Conservation (phyloP, 2,329 filamentous ascomycete species). For the Penicillium aurantiogriseum region DNA sequence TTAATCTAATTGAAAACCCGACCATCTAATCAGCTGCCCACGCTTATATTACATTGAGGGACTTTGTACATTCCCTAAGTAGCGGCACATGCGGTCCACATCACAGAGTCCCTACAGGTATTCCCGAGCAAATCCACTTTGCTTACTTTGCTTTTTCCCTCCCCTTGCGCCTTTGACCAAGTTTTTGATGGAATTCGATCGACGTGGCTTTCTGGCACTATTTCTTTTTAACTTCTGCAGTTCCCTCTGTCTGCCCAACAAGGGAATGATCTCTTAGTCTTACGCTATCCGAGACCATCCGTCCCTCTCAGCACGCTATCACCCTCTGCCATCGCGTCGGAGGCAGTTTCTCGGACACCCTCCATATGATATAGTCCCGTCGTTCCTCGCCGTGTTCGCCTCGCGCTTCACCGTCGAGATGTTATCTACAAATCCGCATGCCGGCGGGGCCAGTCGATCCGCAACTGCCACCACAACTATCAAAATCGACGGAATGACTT, state of each 20-base stretch:
- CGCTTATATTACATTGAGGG: background rate
- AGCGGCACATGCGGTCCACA: constrained; percentile 17
- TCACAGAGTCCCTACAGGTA: background rate
- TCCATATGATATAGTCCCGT: constrained; percentile 20
- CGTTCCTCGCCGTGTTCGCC: background rate
- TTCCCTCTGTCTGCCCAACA: constrained; percentile 9
- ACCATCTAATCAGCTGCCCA: constrained; percentile 7
- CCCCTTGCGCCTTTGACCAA: constrained; percentile 2
- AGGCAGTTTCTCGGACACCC: background rate
- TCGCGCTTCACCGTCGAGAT: constrained; percentile 14
- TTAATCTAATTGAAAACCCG: background rate
- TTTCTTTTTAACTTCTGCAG: constrained; percentile 6
- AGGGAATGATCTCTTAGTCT: constrained; percentile 20
- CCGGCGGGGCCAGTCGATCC: constrained; percentile 33
- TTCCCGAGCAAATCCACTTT: constrained; percentile 12
- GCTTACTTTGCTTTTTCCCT: constrained; percentile 10
- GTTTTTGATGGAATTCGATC: background rate
- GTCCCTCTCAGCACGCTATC: constrained; percentile 18
- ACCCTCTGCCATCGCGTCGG: constrained; percentile 10
- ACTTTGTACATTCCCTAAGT: constrained; percentile 19
- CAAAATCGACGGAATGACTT: constrained; percentile 81
- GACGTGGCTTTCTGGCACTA: constrained; percentile 16
- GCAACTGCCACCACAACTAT: constrained; percentile 86
- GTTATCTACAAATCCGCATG: constrained; percentile 16
- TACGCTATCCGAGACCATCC: constrained; percentile 25